These are phyloP conservation scores for Salpingoeca rosetta DNA, from an alignment of 78 protist genomes.

Conservation along the genomic window DNA sequence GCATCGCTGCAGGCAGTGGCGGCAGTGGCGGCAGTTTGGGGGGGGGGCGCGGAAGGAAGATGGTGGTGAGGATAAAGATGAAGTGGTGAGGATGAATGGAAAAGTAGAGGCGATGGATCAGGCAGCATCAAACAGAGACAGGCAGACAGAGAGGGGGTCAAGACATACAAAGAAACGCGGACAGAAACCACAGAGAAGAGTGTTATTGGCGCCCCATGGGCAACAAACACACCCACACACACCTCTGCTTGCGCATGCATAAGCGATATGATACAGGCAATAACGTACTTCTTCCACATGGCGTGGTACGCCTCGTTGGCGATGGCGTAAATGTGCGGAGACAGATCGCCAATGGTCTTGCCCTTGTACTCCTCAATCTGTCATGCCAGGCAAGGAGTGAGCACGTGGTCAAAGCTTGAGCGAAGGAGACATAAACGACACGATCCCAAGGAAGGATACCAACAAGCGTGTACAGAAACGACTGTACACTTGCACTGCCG, in stretches of 20 bases:
- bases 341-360: constrained; percentile 40
- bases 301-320: constrained; percentile 23
- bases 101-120: no score
- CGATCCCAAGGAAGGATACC: no score
- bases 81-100: not conserved
- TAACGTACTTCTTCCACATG: not conserved
- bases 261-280: not conserved
- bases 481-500: no score
- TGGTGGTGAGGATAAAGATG: not conserved
- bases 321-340: constrained; percentile 34
- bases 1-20: not conserved
- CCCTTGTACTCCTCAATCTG: constrained; percentile 45
- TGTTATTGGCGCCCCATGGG: no score
- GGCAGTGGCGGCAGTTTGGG: not conserved
- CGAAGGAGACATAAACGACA: no score
- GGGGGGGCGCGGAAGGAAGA: not conserved
- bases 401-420: no score
- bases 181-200: no score
- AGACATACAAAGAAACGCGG: no score
- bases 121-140: no score
- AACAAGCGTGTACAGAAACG: no score
- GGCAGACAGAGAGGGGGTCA: no score
- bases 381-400: not conserved
- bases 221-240: constrained; percentile 3
- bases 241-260: not conserved